Evolutionary conservation across 768 basidiomycete species (phyloP), one percentile per base, ranked within the genome.

Genomic region (Steccherinum ochraceum): DNA sequence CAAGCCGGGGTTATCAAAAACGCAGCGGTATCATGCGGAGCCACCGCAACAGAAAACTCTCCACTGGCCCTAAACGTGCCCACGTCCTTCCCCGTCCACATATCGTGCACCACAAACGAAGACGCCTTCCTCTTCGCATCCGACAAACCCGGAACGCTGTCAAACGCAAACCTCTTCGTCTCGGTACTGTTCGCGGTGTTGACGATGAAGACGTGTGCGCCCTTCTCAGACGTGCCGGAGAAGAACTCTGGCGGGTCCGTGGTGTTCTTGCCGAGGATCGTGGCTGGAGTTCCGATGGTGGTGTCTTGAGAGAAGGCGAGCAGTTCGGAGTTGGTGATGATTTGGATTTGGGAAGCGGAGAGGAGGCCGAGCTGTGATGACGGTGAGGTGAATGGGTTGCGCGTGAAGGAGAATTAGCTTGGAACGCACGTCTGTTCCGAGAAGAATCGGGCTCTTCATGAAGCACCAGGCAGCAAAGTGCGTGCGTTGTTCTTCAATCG

Each of bases 401-500:
- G n/a, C n/a, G n/a, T n/a, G n/a, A n/a, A n/a, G n/a, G n/a, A n/a
- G n/a, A n/a, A n/a, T n/a, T n/a, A n/a, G n/a, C n/a, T n/a, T n/a
- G n/a, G 24, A 4, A 45, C 61, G 40, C 24, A 63, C 62, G 30
- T 63, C 67, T 4, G 83, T 79, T 48, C 83, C 77, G 50, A 85
- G 79, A 46, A 85, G 67, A 12, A 86, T 71, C 2, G 84, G 84
- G 0, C 80, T 80, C 59, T 84, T 86, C 78, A 84, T 76, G 24
- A 86, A 64, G 27, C 81, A 81, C 84, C 84, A 86, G 0, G 80
- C 82, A 0, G 83, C 85, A 61, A 85, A 86, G 60, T 86, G 84
- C 2, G 81, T 73, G 62, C 85, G 85, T 21, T 75, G 65, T 65
- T 86, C 84, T 12, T 86, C 81, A 58, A 71, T 75, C 0, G 78